Evolutionary conservation across 2,329 filamentous ascomycete species (phyloP).

Genomic region (Cadophora sp.): DNA sequence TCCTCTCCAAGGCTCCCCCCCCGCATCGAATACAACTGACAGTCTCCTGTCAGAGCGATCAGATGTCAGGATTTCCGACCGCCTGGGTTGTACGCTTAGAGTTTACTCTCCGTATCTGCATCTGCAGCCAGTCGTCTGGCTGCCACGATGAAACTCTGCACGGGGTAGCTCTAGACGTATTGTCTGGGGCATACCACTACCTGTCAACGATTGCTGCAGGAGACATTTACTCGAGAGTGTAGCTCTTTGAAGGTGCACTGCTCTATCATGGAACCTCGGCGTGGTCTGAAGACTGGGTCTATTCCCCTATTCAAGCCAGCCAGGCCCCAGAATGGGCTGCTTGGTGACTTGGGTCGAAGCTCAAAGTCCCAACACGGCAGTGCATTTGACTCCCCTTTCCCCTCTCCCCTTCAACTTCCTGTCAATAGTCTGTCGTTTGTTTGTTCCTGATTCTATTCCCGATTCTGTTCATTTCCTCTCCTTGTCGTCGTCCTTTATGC

Average conservation of each 20-base stretch:
- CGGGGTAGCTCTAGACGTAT: background rate
- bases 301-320: background rate
- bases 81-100: slow-evolving; percentile 2
- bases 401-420: background rate
- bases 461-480: background rate
- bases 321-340: background rate
- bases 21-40: background rate
- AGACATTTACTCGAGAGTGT: background rate
- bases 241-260: background rate
- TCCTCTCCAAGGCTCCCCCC: background rate
- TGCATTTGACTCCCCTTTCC: background rate
- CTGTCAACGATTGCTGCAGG: background rate
- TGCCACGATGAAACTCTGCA: slow-evolving; percentile 6
- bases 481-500: background rate
- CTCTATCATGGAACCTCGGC: background rate
- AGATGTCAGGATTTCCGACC: background rate
- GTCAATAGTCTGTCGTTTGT: background rate
- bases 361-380: background rate
- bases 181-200: background rate
- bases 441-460: background rate
- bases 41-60: background rate
- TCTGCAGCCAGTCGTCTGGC: slow-evolving; percentile 17
- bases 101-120: slow-evolving; percentile 5
- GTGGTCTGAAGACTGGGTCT: background rate
- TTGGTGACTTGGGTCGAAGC: slow-evolving; percentile 10